Percentiles rank a stretch among this genome's conserved stretches.
phyloP scores from a whole-genome alignment of 768 basidiomycete species.

The Tylopilus felleus region DNA sequence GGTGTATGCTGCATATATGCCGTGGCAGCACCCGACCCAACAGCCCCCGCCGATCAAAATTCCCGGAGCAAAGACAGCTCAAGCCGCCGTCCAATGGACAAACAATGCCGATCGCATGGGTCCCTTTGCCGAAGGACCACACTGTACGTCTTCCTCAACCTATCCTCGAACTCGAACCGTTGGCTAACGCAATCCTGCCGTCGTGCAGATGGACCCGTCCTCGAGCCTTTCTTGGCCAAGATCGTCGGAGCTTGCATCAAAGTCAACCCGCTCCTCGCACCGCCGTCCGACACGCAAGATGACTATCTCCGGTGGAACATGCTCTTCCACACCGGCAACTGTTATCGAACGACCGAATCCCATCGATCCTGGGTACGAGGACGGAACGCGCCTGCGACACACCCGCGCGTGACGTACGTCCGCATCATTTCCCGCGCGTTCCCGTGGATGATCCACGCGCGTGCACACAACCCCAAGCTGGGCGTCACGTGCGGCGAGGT shows the following conservation, averaged over 20 bases:
- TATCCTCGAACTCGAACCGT: background rate
- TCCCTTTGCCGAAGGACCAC: constrained; percentile 39
- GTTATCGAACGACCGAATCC: constrained; percentile 61
- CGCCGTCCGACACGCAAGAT: constrained; percentile 40
- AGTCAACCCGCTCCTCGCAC: constrained; percentile 62
- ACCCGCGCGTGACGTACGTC: constrained; percentile 53
- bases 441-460: constrained; percentile 54
- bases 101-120: constrained; percentile 32
- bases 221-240: constrained; percentile 55
- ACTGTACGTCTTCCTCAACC: constrained; percentile 34
- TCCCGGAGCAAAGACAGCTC: constrained; percentile 25
- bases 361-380: constrained; percentile 64
- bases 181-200: constrained; percentile 12
- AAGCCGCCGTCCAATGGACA: constrained; percentile 29
- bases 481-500: constrained; percentile 71
- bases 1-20: constrained; percentile 22
- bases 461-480: constrained; percentile 40
- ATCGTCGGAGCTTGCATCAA: constrained; percentile 45
- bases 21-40: constrained; percentile 28
- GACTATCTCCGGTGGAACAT: constrained; percentile 72
- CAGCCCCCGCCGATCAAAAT: constrained; percentile 25
- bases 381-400: constrained; percentile 61
- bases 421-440: constrained; percentile 51
- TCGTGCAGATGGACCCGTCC: constrained; percentile 62
- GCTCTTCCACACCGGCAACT: constrained; percentile 59